These are phyloP conservation scores for Moringa oleifera DNA, from an alignment of 345 rosid species.

Conservation along the genomic window DNA sequence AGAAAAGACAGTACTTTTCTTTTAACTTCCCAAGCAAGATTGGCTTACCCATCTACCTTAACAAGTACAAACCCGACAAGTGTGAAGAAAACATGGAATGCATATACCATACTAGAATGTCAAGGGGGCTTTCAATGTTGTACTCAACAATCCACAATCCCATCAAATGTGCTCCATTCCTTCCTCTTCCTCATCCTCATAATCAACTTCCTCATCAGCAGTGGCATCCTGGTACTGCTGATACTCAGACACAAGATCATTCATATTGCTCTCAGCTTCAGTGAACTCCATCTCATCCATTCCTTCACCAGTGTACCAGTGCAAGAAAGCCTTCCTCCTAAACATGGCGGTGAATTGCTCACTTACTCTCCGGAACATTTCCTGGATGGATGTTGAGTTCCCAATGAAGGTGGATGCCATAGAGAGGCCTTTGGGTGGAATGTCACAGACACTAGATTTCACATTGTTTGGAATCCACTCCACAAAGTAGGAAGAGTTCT, in stretches of 20 bases:
- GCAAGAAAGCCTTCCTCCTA: constrained; percentile 20
- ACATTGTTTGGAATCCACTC: constrained; percentile 24
- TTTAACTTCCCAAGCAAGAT: no score
- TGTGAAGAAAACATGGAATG: no score
- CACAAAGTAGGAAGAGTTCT: constrained; percentile 21
- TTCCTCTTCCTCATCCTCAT: constrained; percentile 11
- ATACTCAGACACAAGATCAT: constrained; percentile 17
- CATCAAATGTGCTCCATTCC: no score
- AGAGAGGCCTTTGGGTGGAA: constrained; percentile 16
- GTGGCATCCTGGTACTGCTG: constrained; percentile 21
- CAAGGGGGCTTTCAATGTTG: no score
- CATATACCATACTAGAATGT: no score
- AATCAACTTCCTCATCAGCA: constrained; percentile 15
- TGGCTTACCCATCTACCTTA: no score
- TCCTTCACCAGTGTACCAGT: constrained; percentile 22
- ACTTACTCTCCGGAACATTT: constrained; percentile 21
- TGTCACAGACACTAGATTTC: constrained; percentile 18
- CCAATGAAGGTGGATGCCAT: constrained; percentile 20
- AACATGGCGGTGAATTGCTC: constrained; percentile 22
- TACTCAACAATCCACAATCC: no score
- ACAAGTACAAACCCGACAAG: no score
- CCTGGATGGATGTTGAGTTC: constrained; percentile 18
- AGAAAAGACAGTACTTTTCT: no score
- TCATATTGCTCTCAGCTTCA: constrained; percentile 22
- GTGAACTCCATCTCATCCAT: constrained; percentile 23